Conservation (phyloP, 345 rosid genomes). For the Brassica juncea region DNA sequence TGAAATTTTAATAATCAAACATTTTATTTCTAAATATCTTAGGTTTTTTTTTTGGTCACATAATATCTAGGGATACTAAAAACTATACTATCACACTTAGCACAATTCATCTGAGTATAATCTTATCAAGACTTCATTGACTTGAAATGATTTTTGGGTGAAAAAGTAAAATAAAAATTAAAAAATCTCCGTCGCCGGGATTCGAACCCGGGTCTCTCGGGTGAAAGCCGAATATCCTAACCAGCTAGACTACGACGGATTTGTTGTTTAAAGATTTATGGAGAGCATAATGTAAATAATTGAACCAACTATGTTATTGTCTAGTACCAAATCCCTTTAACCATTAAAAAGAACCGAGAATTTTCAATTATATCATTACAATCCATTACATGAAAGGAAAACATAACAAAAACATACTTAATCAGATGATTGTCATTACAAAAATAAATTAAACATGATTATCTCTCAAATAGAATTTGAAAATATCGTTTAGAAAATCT, state of each 20-base stretch:
- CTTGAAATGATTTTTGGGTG: not conserved
- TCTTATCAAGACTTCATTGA: not conserved
- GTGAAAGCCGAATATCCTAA: constrained; percentile 83
- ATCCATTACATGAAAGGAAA: constrained; percentile 24
- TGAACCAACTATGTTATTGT: not conserved
- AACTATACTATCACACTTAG: not conserved
- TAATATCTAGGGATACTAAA: not conserved
- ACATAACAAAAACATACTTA: constrained; percentile 3
- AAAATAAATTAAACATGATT: constrained; percentile 22
- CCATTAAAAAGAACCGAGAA: not conserved
- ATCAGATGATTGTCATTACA: constrained; percentile 31
- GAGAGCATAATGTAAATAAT: no score
- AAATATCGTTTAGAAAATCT: constrained; percentile 50
- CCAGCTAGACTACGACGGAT: constrained; percentile 55
- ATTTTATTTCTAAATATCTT: no score
- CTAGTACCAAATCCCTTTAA: not conserved
- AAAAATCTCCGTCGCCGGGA: constrained; percentile 68
- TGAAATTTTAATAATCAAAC: no score
- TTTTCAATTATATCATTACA: not conserved
- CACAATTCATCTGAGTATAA: not conserved
- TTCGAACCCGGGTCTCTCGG: constrained; percentile 70
- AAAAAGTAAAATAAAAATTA: not conserved
- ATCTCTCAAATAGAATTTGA: not conserved
- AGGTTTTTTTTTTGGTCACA: no score
- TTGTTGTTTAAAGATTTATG: not conserved